Base-by-base conservation (phyloP, 2,329 filamentous ascomycete species). In the Fusarium denticulatum region DNA sequence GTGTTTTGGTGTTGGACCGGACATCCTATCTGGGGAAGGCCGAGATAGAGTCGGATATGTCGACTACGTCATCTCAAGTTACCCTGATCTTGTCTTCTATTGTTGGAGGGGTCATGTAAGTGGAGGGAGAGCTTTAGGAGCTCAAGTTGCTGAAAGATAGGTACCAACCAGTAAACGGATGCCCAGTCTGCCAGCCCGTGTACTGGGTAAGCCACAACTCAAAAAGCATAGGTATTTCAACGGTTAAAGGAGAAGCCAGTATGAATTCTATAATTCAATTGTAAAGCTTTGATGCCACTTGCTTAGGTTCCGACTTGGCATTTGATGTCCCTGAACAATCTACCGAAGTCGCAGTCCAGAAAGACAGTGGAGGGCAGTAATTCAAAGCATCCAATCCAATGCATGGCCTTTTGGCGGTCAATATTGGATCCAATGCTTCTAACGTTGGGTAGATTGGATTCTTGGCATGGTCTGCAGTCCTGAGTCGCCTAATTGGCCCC, bases 21-120 rank as follows among this genome's bases (percentile, higher is more conserved):
- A 24, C 42, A 60, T 32, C 43, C 42, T 60, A 39, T 43, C 49
- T 65, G 34, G 26, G 62, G 42, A 67, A 43, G 52, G 43, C 49
- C n/a, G 14, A 46, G 46, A 39, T 40, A 39, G n/a, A 32, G 30
- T 55, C 39, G 26, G 32, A 57, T 46, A 26, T 18, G 32, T 56
- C 52, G n/a, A 45, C 57, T 62, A 71, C 70, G 70, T 73, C 70
- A 73, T 73, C 46, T 59, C 62, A 22, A 22, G 20, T 30, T 32
- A 60, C 34, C 32, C 24, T 39, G 34, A 37, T 53, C n/a, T 50
- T 32, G 46, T n/a, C 45, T 30, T 26, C 16, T 24, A 24, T 18
- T 20, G 40, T 43, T 30, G 22, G 30, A 55, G 32, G 26, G 46
- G 40, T 39, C 20, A 34, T 45, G 15, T 20, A 49, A 24, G 43